Evolutionary conservation across 108 stramenopile species (phyloP), one percentile per base, ranked within the genome.

Genomic region (Nitzschia putrida): DNA sequence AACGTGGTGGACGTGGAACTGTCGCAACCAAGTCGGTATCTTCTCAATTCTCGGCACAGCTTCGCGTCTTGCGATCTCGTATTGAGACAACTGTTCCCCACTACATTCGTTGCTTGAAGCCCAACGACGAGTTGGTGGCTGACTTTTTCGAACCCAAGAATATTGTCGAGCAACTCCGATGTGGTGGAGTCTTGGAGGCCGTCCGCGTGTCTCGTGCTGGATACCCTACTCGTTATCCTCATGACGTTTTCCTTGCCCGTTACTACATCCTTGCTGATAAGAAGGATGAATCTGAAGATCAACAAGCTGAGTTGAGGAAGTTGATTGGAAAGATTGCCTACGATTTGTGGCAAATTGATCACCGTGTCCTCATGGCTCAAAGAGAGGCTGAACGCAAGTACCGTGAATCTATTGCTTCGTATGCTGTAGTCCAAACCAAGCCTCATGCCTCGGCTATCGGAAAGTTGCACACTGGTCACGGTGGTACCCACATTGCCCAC

Each of bases 121-220:
- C 92, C 25, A 97, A 97, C 71, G 93, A 94, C 64, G 88, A 90
- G 23, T 73, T 94, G 24, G 67, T 79, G 10, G 81, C 94, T 0
- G 88, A 93, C 56, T 78, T 64, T 52, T 95, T 95, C 57, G 92
- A 97, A 68, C 92, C 91, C 5, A 88, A 85, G 61, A 90, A 89
- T 63, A 80, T 93, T 78, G 89, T 91, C 8, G 94, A 94, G 58
- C 95, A 96, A 74, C 78, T 96, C 8, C 85, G 94, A 42, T 97
- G 93, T 68, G 94, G 94, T 63, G 97, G 98, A 66, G 96, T 99
- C 0, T 69, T 99, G 34, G 97, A 98, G 72, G 97, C 98, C 40
- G 98, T 99, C 18, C 83, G 97, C 1, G 96, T 98, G n/a, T 94
- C 92, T 53, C 86, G 96, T 29, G 91, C 93, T 16, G 98, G 97